Evolutionary conservation across 805 yeast species (phyloP).

Genomic region (Candida ponderosae): DNA sequence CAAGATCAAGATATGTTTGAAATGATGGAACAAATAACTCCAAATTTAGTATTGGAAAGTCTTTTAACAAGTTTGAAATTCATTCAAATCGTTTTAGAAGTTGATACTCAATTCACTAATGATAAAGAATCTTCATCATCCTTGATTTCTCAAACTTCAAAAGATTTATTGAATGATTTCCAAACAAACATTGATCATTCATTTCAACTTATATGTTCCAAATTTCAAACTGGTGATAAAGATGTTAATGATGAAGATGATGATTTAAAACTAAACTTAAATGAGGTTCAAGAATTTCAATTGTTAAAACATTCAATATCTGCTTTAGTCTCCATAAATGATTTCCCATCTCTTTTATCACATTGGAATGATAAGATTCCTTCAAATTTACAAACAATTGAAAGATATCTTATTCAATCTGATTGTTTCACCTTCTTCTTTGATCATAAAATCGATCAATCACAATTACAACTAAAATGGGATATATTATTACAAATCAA

Average conservation of each 20-base stretch:
- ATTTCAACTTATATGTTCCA: slow-evolving; percentile 1
- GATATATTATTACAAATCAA: slow-evolving; percentile 6
- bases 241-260: neutral
- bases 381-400: neutral
- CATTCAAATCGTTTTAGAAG: slow-evolving; percentile 7
- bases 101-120: slow-evolving; percentile 3
- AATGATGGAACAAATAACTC: slow-evolving; percentile 18
- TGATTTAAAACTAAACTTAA: slow-evolving; percentile 3
- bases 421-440: slow-evolving; percentile 10
- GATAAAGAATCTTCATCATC: neutral
- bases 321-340: slow-evolving; percentile 3
- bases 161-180: neutral
- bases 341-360: slow-evolving; percentile 1
- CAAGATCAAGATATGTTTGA: slow-evolving; percentile 8
- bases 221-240: slow-evolving; percentile 2
- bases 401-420: slow-evolving; percentile 10
- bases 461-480: slow-evolving; percentile 9
- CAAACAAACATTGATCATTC: no score
- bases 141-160: no score
- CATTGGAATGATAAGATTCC: slow-evolving; percentile 10
- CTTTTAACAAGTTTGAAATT: slow-evolving; percentile 6
- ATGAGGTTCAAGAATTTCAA: slow-evolving; percentile 9
- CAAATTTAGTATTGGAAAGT: slow-evolving; percentile 14
- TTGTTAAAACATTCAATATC: slow-evolving; percentile 7
- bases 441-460: neutral